Percentiles rank a stretch among this genome's conserved stretches.
These are phyloP conservation scores for Mycosphaerella sp. DNA, from an alignment of 2,329 filamentous ascomycete genomes.

Conservation along the genomic window DNA sequence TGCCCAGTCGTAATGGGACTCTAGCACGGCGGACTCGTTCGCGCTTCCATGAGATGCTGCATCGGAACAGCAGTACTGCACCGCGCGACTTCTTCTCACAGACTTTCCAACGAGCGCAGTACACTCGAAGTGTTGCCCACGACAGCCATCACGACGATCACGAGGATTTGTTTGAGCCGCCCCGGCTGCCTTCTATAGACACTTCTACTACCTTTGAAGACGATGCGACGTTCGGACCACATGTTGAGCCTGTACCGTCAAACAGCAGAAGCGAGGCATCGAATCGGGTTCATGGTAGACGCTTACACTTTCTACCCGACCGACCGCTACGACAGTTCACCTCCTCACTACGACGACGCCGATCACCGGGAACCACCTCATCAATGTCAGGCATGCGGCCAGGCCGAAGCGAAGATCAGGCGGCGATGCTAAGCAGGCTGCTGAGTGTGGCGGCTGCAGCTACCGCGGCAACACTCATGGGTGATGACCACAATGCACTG, in stretches of 20 bases:
- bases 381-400: constrained; percentile 28
- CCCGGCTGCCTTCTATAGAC: constrained; percentile 32
- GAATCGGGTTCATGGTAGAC: constrained; percentile 26
- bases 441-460: constrained; percentile 58
- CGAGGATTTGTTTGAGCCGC: constrained; percentile 20
- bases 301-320: constrained; percentile 30
- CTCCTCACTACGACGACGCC: constrained; percentile 46
- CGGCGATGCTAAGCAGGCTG: constrained; percentile 55
- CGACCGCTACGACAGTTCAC: constrained; percentile 39
- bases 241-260: constrained; percentile 20
- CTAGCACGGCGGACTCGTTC: constrained; percentile 22
- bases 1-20: constrained; percentile 10
- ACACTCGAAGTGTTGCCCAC: constrained; percentile 18
- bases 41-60: constrained; percentile 22
- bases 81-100: constrained; percentile 8
- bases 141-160: constrained; percentile 17
- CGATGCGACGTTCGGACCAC: constrained; percentile 31
- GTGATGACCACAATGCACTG: constrained; percentile 51
- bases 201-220: constrained; percentile 31
- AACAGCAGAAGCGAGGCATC: constrained; percentile 26
- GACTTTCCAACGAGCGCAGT: constrained; percentile 22
- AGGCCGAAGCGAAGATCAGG: constrained; percentile 54
- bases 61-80: constrained; percentile 17
- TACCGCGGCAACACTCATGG: constrained; percentile 59
- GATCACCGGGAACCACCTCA: constrained; percentile 38